Percentiles rank a stretch among this genome's conserved stretches.
Evolutionary conservation across 805 yeast genomes (phyloP).

Genomic region (Brettanomyces anomalus): DNA sequence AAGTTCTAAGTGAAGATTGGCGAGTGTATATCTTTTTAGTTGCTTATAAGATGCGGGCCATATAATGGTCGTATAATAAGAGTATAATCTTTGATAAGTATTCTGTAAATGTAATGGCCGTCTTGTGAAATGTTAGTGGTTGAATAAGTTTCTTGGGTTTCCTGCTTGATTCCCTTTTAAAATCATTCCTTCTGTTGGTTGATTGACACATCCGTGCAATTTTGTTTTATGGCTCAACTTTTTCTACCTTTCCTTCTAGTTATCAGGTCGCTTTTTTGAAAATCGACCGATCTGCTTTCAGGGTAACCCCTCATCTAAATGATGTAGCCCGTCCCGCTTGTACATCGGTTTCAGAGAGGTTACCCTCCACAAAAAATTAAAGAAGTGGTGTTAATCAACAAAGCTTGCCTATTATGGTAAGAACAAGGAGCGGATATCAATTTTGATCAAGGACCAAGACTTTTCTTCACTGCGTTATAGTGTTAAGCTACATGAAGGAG

Average conservation of each 20-base stretch:
- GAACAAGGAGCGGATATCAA: not conserved
- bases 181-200: too few relatives aligned
- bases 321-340: too few relatives aligned
- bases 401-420: too few relatives aligned
- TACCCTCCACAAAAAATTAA: too few relatives aligned
- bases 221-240: too few relatives aligned
- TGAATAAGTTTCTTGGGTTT: too few relatives aligned
- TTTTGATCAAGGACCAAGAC: not conserved
- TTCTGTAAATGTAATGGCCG: too few relatives aligned
- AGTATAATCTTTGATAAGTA: constrained; percentile 1
- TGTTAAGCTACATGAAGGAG: too few relatives aligned
- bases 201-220: too few relatives aligned
- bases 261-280: constrained; percentile 13
- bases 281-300: not conserved
- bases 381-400: not conserved
- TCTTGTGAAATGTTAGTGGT: too few relatives aligned
- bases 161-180: too few relatives aligned
- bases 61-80: not conserved
- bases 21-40: constrained; percentile 3
- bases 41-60: not conserved
- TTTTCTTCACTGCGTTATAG: not conserved
- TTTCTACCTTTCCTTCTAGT: constrained; percentile 3
- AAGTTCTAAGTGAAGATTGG: constrained; percentile 62
- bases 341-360: too few relatives aligned
- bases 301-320: constrained; percentile 2